Percentiles rank a stretch among this genome's conserved stretches.
phyloP scores from a whole-genome alignment of 345 rosid genomes.

The Lepidium africanum region DNA sequence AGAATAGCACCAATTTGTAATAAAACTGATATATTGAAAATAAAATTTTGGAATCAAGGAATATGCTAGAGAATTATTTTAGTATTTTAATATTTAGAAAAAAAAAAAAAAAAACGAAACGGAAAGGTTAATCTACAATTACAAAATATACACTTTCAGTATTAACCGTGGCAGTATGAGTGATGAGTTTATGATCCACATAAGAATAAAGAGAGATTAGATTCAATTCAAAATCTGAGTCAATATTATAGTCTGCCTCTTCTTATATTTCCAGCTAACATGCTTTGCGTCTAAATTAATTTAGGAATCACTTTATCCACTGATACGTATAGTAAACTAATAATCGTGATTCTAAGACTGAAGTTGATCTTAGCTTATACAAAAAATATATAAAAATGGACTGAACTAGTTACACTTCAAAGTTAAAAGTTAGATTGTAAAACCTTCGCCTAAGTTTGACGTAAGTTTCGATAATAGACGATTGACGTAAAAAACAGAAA shows the following conservation, averaged over 20 bases:
- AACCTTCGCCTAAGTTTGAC: too few species aligned
- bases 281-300: constrained; percentile 9
- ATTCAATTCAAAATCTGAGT: constrained; percentile 4
- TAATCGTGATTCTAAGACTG: not conserved
- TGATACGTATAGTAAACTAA: not conserved
- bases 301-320: not conserved
- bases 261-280: not conserved
- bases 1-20: not conserved
- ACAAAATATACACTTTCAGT: not conserved
- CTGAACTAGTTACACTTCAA: not conserved
- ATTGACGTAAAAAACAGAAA: not conserved
- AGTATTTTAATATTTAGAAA: too few species aligned
- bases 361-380: not conserved
- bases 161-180: not conserved
- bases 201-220: not conserved
- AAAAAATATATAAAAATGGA: not conserved
- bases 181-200: not conserved
- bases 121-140: not conserved
- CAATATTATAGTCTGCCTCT: not conserved
- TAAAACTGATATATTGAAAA: not conserved
- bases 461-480: too few species aligned
- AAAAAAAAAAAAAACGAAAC: not conserved
- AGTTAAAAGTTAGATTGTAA: not conserved
- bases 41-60: not conserved
- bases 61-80: not conserved